Evolutionary conservation across 1,284 basidiomycete species (phyloP).

Genomic region (Moesziomyces sp.): DNA sequence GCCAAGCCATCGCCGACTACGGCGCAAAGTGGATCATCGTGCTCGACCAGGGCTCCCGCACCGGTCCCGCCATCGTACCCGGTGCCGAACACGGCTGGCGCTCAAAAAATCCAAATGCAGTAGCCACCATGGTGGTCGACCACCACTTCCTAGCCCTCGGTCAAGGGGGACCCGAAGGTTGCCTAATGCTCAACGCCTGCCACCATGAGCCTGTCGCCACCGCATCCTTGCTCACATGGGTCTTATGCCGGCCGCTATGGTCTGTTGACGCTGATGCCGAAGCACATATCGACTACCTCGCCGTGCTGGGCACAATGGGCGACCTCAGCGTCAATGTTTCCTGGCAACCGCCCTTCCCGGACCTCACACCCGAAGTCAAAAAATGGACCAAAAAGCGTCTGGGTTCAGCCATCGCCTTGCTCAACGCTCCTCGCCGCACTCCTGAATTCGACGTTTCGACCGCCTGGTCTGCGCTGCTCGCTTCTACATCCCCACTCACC

Average conservation of each 20-base stretch:
- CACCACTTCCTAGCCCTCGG: slow-evolving; percentile 44
- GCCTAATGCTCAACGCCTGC: slow-evolving; percentile 54
- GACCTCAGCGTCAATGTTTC: slow-evolving; percentile 49
- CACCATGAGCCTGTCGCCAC: slow-evolving; percentile 49
- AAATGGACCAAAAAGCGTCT: slow-evolving; percentile 54
- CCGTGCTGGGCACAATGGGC: slow-evolving; percentile 53
- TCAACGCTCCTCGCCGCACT: slow-evolving; percentile 53
- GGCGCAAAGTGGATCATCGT: slow-evolving; percentile 49
- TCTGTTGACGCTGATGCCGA: slow-evolving; percentile 12
- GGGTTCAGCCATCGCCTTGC: slow-evolving; percentile 42
- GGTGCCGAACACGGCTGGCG: slow-evolving; percentile 51
- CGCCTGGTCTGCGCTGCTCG: slow-evolving; percentile 39
- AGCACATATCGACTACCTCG: slow-evolving; percentile 47
- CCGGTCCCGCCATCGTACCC: slow-evolving; percentile 35
- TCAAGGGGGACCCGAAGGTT: slow-evolving; percentile 40
- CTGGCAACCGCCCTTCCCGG: slow-evolving; percentile 56
- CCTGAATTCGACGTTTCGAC: slow-evolving; percentile 47
- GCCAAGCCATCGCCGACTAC: slow-evolving; percentile 30
- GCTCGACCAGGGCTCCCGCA: slow-evolving; percentile 58
- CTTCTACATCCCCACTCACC: slow-evolving; percentile 31
- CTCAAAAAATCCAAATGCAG: slow-evolving; percentile 11
- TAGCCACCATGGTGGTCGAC: slow-evolving; percentile 50
- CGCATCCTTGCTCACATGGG: slow-evolving; percentile 48
- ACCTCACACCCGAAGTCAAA: slow-evolving; percentile 44
- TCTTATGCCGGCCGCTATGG: slow-evolving; percentile 50